phyloP scores from a whole-genome alignment of 129 eudicot genomes.

The Glebionis coronaria region DNA sequence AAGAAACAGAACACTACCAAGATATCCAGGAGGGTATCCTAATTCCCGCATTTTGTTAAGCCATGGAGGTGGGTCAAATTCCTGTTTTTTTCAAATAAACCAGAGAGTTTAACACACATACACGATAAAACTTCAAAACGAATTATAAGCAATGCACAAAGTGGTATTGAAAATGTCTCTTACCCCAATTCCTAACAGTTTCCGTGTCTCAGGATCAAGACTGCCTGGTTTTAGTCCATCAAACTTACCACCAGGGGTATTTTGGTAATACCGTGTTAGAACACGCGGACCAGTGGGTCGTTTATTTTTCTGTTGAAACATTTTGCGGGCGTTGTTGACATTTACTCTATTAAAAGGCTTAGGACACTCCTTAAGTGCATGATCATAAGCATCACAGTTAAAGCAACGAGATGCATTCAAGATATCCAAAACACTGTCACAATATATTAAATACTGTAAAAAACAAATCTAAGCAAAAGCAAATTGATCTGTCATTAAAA shows the following conservation, averaged over 20 bases:
- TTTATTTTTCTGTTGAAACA: slow-evolving; percentile 46
- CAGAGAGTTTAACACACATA: background rate
- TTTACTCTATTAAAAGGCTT: slow-evolving; percentile 67
- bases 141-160: background rate
- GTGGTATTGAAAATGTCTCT: slow-evolving; percentile 12
- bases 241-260: slow-evolving; percentile 69
- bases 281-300: slow-evolving; percentile 51
- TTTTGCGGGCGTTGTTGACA: slow-evolving; percentile 63
- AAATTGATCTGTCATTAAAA: background rate
- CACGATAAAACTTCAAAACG: background rate
- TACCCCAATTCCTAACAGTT: slow-evolving; percentile 70
- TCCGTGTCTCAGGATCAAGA: slow-evolving; percentile 63
- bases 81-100: slow-evolving; percentile 32
- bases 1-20: slow-evolving; percentile 41
- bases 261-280: slow-evolving; percentile 67
- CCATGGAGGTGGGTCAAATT: slow-evolving; percentile 97
- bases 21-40: slow-evolving; percentile 91
- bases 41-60: slow-evolving; percentile 84
- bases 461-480: too few relatives aligned
- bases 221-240: slow-evolving; percentile 77
- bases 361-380: slow-evolving; percentile 73
- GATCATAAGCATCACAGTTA: slow-evolving; percentile 75
- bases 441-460: background rate
- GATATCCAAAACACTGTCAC: slow-evolving; percentile 41
- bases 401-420: slow-evolving; percentile 72